A percentile compares a stretch with the other conserved stretches of the same genome.
Evolutionary conservation across 2,329 filamentous ascomycete species (phyloP).

Genomic region (Cladosporium sp.): DNA sequence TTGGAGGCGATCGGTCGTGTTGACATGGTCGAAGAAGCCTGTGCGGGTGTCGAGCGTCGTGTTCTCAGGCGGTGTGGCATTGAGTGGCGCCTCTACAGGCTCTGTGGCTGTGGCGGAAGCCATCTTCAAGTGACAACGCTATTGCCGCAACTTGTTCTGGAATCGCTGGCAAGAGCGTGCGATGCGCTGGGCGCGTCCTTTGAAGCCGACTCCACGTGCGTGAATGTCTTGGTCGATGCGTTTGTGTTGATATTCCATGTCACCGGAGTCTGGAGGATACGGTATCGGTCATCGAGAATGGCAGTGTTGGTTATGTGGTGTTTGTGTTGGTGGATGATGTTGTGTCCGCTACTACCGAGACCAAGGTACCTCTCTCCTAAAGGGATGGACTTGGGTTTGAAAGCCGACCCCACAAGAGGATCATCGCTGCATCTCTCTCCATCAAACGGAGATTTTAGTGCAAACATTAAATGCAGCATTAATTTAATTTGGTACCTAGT

Average conservation of each 20-base stretch:
- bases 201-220: neutral
- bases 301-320: too few species aligned
- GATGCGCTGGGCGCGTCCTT: constrained; percentile 2
- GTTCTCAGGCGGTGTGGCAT: neutral
- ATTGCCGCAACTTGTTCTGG: constrained; percentile 10
- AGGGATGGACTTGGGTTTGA: too few species aligned
- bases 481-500: too few species aligned
- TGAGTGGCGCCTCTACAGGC: constrained; percentile 1
- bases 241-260: constrained; percentile 4
- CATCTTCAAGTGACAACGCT: constrained; percentile 10
- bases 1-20: constrained; percentile 1
- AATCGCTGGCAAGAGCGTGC: constrained; percentile 6
- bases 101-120: constrained; percentile 5
- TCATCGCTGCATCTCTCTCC: too few species aligned
- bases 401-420: too few species aligned
- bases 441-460: too few species aligned
- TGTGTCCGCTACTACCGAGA: too few species aligned
- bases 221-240: neutral
- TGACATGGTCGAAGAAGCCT: constrained; percentile 9
- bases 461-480: too few species aligned
- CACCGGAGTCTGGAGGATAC: neutral
- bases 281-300: too few species aligned
- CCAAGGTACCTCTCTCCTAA: too few species aligned
- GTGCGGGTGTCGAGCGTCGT: neutral
- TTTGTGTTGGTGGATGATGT: too few species aligned